Evolutionary conservation across 2,329 filamentous ascomycete genomes (phyloP).

Genomic region (Geosmithia flava): DNA sequence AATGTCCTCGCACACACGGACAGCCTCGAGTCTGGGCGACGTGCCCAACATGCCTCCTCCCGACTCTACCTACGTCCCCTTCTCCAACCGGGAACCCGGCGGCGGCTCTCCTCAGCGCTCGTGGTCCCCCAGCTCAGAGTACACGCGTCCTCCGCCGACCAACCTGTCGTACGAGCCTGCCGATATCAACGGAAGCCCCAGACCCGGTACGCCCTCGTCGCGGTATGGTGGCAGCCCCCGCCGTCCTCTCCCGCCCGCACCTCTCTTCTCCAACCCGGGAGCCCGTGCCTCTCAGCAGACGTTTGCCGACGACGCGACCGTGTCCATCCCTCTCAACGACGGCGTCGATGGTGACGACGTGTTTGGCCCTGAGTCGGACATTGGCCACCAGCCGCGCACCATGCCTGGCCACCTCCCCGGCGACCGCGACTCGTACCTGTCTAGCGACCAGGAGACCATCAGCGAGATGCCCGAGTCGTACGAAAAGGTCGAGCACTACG

Average conservation of each 20-base stretch:
- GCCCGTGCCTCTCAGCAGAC: constrained; percentile 32
- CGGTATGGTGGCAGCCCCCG: constrained; percentile 80
- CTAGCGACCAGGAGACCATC: constrained; percentile 39
- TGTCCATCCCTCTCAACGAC: constrained; percentile 48
- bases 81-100: constrained; percentile 27
- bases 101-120: constrained; percentile 38
- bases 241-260: constrained; percentile 77
- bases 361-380: constrained; percentile 52
- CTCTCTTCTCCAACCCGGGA: constrained; percentile 55
- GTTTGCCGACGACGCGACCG: constrained; percentile 56
- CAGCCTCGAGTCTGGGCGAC: constrained; percentile 39
- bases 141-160: constrained; percentile 57
- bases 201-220: constrained; percentile 83
- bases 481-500: constrained; percentile 64
- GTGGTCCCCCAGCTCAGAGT: constrained; percentile 52
- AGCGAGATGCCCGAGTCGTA: constrained; percentile 24
- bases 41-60: constrained; percentile 48
- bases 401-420: constrained; percentile 31
- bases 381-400: constrained; percentile 34
- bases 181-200: constrained; percentile 78
- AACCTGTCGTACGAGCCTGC: constrained; percentile 69
- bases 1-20: constrained; percentile 29
- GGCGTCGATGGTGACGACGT: constrained; percentile 66
- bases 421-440: constrained; percentile 39
- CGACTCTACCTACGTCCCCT: constrained; percentile 51